phyloP scores from a whole-genome alignment of 768 basidiomycete genomes.

The Russula griseocarnosa region DNA sequence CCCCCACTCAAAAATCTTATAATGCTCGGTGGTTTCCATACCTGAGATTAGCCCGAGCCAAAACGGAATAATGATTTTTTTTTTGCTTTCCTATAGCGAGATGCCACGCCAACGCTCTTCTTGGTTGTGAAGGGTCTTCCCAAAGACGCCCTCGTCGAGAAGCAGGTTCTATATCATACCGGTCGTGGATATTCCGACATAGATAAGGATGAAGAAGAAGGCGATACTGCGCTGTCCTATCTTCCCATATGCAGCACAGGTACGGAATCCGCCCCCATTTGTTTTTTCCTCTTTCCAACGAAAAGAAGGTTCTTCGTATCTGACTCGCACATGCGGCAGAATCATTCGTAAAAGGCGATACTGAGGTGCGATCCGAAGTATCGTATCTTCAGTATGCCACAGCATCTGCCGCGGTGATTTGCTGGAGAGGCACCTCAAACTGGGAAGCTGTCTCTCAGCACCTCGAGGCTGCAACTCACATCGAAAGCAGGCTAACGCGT shows the following conservation, averaged over 20 bases:
- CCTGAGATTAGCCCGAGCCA: no score
- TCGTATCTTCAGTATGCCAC: slow-evolving; percentile 7
- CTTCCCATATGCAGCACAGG: slow-evolving; percentile 44
- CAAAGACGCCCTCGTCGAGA: slow-evolving; percentile 68
- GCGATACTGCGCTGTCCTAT: slow-evolving; percentile 38
- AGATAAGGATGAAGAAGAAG: slow-evolving; percentile 41
- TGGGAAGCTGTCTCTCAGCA: slow-evolving; percentile 16
- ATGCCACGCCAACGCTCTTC: slow-evolving; percentile 48
- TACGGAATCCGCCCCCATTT: slow-evolving; percentile 26
- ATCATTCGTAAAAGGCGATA: slow-evolving; percentile 1
- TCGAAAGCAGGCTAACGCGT: slow-evolving; percentile 28
- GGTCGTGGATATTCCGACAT: slow-evolving; percentile 45
- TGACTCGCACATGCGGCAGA: slow-evolving; percentile 12
- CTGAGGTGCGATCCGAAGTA: slow-evolving; percentile 15
- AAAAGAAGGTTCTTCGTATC: not conserved
- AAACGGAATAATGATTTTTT: not conserved
- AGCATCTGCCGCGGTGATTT: slow-evolving; percentile 25
- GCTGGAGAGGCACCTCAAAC: slow-evolving; percentile 15
- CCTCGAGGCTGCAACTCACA: slow-evolving; percentile 22
- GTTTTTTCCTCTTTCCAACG: not conserved
- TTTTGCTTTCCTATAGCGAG: slow-evolving; percentile 26
- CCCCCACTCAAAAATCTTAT: not conserved
- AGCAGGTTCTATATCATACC: slow-evolving; percentile 70
- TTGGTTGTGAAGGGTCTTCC: slow-evolving; percentile 61
- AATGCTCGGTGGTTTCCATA: not conserved